These are phyloP conservation scores for Xylariales sp. DNA, from an alignment of 2,329 filamentous ascomycete species.

Conservation along the genomic window DNA sequence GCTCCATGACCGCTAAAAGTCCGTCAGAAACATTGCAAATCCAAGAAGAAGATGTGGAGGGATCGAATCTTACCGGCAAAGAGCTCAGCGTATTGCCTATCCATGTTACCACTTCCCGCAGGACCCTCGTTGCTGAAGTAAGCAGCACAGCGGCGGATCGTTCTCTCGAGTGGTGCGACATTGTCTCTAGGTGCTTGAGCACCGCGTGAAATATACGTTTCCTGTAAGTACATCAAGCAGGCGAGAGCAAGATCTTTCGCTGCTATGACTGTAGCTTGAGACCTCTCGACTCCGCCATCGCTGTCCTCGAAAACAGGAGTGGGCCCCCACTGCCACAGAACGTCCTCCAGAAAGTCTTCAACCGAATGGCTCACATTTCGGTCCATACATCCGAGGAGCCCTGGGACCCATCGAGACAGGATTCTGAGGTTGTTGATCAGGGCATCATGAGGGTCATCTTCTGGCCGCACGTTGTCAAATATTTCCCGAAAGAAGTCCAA, in stretches of 20 bases:
- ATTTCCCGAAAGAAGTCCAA: conserved; percentile 37
- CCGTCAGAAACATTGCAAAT: conserved; percentile 11
- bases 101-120: conserved; percentile 24
- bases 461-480: conserved; percentile 25
- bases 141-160: conserved; percentile 35
- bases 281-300: conserved; percentile 24
- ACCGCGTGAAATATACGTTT: conserved; percentile 38
- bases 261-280: conserved; percentile 27
- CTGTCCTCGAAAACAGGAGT: conserved; percentile 22
- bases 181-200: conserved; percentile 37
- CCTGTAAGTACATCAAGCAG: conserved; percentile 42
- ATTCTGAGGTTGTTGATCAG: conserved; percentile 23
- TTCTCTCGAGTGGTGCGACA: conserved; percentile 35
- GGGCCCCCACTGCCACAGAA: conserved; percentile 34
- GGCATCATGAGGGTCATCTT: conserved; percentile 21
- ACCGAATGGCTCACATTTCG: conserved; percentile 34
- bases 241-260: conserved; percentile 35
- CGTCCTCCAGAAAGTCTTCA: conserved; percentile 37
- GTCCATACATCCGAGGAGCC: conserved; percentile 44
- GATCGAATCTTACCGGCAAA: conserved; percentile 29
- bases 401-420: conserved; percentile 46
- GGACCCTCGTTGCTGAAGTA: conserved; percentile 33
- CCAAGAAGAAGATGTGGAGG: neutral
- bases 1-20: conserved; percentile 34
- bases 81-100: conserved; percentile 26